These are phyloP conservation scores for Westerdykella sp. DNA, from an alignment of 2,329 filamentous ascomycete genomes.

Conservation along the genomic window DNA sequence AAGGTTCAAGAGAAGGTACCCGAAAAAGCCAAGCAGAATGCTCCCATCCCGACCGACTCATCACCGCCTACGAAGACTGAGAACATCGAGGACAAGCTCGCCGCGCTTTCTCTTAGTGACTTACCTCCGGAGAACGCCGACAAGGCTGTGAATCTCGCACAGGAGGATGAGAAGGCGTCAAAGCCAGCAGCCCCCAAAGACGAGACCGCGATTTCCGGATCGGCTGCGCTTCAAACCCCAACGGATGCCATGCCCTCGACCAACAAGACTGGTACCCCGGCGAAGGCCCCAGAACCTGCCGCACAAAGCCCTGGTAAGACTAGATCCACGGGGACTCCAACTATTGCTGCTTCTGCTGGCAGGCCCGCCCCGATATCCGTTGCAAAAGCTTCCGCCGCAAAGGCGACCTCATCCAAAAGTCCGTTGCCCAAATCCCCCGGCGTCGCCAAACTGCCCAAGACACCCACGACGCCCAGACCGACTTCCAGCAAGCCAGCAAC, in stretches of 20 bases:
- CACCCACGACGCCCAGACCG: constrained; percentile 25
- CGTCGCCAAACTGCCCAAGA: constrained; percentile 15
- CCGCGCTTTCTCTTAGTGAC: constrained; percentile 13
- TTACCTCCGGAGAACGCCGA: constrained; percentile 38
- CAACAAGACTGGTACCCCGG: not conserved
- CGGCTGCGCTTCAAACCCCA: constrained; percentile 30
- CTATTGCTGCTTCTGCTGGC: constrained; percentile 17
- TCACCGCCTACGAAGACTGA: not conserved
- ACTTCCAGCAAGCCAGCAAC: constrained; percentile 3
- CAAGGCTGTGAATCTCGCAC: constrained; percentile 38
- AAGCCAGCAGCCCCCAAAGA: constrained; percentile 38
- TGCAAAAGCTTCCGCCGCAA: constrained; percentile 20
- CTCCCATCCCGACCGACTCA: not conserved
- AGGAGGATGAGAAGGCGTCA: constrained; percentile 38
- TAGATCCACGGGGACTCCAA: constrained; percentile 14
- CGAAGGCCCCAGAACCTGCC: constrained; percentile 3
- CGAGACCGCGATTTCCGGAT: constrained; percentile 32
- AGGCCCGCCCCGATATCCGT: constrained; percentile 32
- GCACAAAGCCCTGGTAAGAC: constrained; percentile 7
- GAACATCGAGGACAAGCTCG: constrained; percentile 3
- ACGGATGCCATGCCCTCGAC: not conserved
- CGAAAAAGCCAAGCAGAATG: constrained; percentile 3
- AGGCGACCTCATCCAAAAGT: constrained; percentile 24
- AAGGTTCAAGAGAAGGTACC: constrained; percentile 1
- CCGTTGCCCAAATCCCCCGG: constrained; percentile 25